Conservation (phyloP, 2,329 filamentous ascomycete genomes). For the Penicillium vulpinum region DNA sequence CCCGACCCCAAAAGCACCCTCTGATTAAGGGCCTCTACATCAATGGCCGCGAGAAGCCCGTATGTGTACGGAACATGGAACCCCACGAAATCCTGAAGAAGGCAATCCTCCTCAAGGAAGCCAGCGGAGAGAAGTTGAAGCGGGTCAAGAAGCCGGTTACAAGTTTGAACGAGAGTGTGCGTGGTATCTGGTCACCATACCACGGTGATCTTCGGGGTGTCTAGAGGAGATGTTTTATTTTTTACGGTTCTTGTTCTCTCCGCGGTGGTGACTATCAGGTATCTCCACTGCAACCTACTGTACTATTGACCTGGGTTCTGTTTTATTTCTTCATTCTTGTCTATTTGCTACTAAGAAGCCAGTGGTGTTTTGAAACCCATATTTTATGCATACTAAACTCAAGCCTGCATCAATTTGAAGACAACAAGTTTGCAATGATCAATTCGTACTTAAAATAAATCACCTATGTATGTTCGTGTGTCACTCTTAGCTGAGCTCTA, state of each 20-base stretch:
- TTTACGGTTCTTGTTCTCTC: constrained; percentile 13
- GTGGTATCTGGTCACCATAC: constrained; percentile 65
- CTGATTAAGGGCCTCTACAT: constrained; percentile 88
- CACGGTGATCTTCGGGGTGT: constrained; percentile 57
- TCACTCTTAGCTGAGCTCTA: neutral
- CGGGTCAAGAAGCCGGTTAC: constrained; percentile 59
- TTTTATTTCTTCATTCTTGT: constrained; percentile 20
- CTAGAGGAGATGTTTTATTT: constrained; percentile 31
- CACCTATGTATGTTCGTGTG: neutral
- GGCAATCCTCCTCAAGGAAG: constrained; percentile 52
- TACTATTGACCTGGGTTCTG: constrained; percentile 31
- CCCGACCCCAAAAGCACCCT: constrained; percentile 85
- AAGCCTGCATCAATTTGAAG: constrained; percentile 9
- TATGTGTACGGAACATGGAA: constrained; percentile 86
- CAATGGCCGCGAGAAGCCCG: constrained; percentile 80
- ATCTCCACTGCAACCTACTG: constrained; percentile 24
- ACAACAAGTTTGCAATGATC: neutral
- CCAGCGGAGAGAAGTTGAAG: constrained; percentile 52
- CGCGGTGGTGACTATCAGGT: constrained; percentile 9
- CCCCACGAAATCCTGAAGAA: constrained; percentile 79
- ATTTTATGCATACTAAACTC: constrained; percentile 29
- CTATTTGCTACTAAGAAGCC: constrained; percentile 15
- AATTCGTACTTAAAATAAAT: neutral
- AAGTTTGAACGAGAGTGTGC: constrained; percentile 64
- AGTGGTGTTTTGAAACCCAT: constrained; percentile 14